A percentile compares a stretch with the other conserved stretches of the same genome.
Evolutionary conservation across 148 eudicot species (phyloP).

Genomic region (Selenicereus undatus): DNA sequence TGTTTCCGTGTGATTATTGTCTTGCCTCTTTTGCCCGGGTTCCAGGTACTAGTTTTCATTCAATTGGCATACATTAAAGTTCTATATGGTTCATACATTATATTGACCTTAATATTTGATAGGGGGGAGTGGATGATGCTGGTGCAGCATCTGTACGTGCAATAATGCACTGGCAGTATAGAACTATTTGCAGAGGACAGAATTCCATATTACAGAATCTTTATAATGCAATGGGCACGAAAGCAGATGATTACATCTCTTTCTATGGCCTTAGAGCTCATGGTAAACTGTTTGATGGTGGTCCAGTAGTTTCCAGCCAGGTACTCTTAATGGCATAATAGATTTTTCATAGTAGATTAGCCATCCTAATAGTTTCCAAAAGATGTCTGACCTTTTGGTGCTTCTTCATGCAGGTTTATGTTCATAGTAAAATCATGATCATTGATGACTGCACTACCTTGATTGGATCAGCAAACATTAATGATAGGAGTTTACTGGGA

Average conservation of each 20-base stretch:
- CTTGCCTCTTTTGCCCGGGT: slow-evolving; percentile 96
- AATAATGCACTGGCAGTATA: slow-evolving; percentile 99
- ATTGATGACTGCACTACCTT: slow-evolving; percentile 73
- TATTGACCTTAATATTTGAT: slow-evolving; percentile 20
- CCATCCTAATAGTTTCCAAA: slow-evolving; percentile 3
- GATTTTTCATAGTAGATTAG: not conserved
- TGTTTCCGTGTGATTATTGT: slow-evolving; percentile 87
- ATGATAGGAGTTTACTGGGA: slow-evolving; percentile 96
- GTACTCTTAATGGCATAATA: slow-evolving; percentile 32
- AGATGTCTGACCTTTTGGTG: not conserved
- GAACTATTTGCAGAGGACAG: slow-evolving; percentile 86
- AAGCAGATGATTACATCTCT: slow-evolving; percentile 86
- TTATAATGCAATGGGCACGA: slow-evolving; percentile 63
- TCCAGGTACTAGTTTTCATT: slow-evolving; percentile 56
- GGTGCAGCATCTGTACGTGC: slow-evolving; percentile 98
- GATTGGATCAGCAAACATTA: slow-evolving; percentile 95
- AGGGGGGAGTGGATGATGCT: slow-evolving; percentile 98
- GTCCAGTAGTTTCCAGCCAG: slow-evolving; percentile 88
- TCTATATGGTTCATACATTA: slow-evolving; percentile 10
- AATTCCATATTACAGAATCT: slow-evolving; percentile 90
- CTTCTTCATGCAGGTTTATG: slow-evolving; percentile 63
- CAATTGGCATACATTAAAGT: not conserved
- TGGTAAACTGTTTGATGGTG: slow-evolving; percentile 77
- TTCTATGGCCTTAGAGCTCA: slow-evolving; percentile 94
- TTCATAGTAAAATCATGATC: slow-evolving; percentile 98